Base-by-base conservation (phyloP, 352 stramenopile genomes). In the Pythium oligandrum region DNA sequence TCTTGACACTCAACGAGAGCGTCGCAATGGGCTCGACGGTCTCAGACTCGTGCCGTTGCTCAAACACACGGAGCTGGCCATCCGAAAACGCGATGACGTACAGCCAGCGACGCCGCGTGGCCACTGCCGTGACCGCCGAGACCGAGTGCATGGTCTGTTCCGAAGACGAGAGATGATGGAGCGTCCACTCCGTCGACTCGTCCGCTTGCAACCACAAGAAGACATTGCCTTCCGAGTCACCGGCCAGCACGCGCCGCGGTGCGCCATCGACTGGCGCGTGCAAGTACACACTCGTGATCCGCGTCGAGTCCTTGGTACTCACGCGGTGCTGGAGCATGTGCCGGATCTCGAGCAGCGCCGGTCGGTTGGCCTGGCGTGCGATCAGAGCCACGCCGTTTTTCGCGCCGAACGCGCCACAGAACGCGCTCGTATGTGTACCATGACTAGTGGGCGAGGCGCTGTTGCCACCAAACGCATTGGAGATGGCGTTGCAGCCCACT, bases 201-300 rank as follows among this genome's bases (percentile, higher is more conserved):
- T 8, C 10, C 0, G 6, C 3, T 17, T 44, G 48, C 9, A 61
- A 59, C 79, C 79, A 90, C 3, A 88, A 61, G 31, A 86, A 70
- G n/a, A 84, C 75, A 48, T 68, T 66, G 30, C 79, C 76, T 48
- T 83, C 66, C 44, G 76, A 82, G 57, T 90, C 75, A 5, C 76
- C 79, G 3, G 75, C 79, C 3, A 90, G n/a, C 32, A 90, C 70
- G 10, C 53, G 60, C 26, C 55, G 30, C 4, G 37, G 4, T 10
- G 6, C 30, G 7, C 32, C 26, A 35, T 12, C 56, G n/a, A 36
- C 44, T 3, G 58, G 50, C 2, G 62, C 57, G 42, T 68, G 55
- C 32, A 90, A 39, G 44, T 47, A 57, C 3, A 88, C 61, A 52
- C 62, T 73, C 26, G 76, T 87, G 44, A 88, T 62, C 46, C 64